Conservation (phyloP, 1,139 yeast genomes). For the Hyphopichia burtonii region DNA sequence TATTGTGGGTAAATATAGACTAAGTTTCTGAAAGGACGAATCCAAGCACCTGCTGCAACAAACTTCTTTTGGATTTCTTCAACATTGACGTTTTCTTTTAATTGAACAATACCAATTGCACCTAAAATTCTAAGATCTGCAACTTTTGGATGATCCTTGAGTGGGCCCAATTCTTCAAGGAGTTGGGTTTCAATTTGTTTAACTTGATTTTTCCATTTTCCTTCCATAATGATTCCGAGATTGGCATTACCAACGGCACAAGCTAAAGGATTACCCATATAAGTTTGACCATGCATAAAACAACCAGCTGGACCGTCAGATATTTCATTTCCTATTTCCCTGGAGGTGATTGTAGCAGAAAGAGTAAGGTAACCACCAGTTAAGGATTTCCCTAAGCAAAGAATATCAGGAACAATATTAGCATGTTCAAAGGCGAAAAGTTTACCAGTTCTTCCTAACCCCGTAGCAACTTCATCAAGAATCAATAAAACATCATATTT, state of each 20-base stretch:
- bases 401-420: constrained; percentile 18
- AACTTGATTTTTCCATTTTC: constrained; percentile 7
- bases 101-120: constrained; percentile 27
- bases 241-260: constrained; percentile 29
- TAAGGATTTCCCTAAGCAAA: constrained; percentile 21
- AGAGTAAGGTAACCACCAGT: constrained; percentile 21
- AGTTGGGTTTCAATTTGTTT: constrained; percentile 6
- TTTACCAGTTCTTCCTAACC: constrained; percentile 20
- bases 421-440: constrained; percentile 14
- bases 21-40: constrained; percentile 21
- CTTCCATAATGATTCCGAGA: constrained; percentile 13
- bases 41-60: constrained; percentile 17
- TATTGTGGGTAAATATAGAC: constrained; percentile 26
- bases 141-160: constrained; percentile 2
- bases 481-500: constrained; percentile 23
- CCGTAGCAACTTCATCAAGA: constrained; percentile 23
- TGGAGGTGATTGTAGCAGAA: constrained; percentile 15
- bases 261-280: constrained; percentile 32
- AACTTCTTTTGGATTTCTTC: constrained; percentile 15
- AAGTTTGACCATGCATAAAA: constrained; percentile 32
- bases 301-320: constrained; percentile 7
- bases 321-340: constrained; percentile 14
- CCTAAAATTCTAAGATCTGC: constrained; percentile 9
- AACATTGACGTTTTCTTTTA: constrained; percentile 15
- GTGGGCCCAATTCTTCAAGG: constrained; percentile 5